Evolutionary conservation across 1,284 basidiomycete genomes (phyloP).

Genomic region (Cryptococcus floricola): DNA sequence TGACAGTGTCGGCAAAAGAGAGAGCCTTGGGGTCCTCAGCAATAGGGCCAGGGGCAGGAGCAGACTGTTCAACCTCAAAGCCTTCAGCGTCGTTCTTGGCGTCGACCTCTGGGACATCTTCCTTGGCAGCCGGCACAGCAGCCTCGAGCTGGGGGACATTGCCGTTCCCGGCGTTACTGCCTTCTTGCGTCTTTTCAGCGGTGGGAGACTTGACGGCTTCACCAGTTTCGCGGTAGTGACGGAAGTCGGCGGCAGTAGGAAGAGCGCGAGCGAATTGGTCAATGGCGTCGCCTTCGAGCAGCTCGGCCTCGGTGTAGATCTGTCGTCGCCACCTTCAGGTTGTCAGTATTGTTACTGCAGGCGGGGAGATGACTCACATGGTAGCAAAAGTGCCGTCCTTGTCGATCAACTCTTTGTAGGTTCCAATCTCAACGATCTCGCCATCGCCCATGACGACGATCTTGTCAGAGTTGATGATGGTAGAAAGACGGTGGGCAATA

Average conservation of each 20-base stretch:
- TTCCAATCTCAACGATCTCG: slow-evolving; percentile 77
- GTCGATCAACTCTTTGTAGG: slow-evolving; percentile 74
- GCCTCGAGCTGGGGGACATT: background rate
- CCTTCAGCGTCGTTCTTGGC: background rate
- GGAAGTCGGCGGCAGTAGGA: slow-evolving; percentile 9
- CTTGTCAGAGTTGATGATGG: slow-evolving; percentile 57
- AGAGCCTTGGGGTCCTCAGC: slow-evolving; percentile 4
- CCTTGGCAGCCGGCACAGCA: background rate
- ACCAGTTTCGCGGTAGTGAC: background rate
- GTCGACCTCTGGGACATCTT: background rate
- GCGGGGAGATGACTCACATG: slow-evolving; percentile 27
- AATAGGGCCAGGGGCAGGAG: slow-evolving; percentile 2
- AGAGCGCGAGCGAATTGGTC: slow-evolving; percentile 11
- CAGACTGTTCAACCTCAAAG: background rate
- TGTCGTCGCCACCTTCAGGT: slow-evolving; percentile 42
- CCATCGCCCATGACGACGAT: slow-evolving; percentile 88
- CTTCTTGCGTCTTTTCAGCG: background rate
- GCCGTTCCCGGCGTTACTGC: background rate
- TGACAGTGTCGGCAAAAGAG: slow-evolving; percentile 15
- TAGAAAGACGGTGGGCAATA: slow-evolving; percentile 66
- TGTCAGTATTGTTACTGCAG: background rate
- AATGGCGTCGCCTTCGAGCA: slow-evolving; percentile 27
- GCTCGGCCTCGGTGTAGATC: slow-evolving; percentile 45
- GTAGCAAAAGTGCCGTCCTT: slow-evolving; percentile 48
- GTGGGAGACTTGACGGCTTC: background rate